phyloP scores from a whole-genome alignment of 2,329 filamentous ascomycete species.

The Stylonectria norvegica region DNA sequence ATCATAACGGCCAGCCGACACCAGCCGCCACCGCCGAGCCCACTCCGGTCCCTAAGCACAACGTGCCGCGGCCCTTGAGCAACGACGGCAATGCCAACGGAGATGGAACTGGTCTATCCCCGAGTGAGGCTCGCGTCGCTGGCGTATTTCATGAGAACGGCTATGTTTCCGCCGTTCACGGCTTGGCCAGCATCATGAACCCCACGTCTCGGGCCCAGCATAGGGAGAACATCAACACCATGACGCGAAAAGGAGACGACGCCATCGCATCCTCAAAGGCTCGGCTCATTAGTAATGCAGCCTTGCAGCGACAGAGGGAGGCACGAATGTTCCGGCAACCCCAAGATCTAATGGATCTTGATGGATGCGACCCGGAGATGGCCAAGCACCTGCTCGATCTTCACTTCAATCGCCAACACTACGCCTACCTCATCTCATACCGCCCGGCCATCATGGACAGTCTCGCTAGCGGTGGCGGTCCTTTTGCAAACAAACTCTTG shows the following conservation, averaged over 20 bases:
- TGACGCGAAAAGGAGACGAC: conserved; percentile 26
- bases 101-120: conserved; percentile 29
- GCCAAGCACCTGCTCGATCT: conserved; percentile 37
- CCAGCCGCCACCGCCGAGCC: conserved; percentile 14
- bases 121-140: conserved; percentile 34
- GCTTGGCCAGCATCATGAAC: conserved; percentile 35
- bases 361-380: conserved; percentile 32
- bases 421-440: conserved; percentile 37
- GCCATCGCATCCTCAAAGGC: conserved; percentile 30
- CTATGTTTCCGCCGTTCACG: conserved; percentile 34
- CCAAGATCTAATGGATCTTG: conserved; percentile 31
- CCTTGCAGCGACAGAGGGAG: conserved; percentile 32
- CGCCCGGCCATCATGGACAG: conserved; percentile 39
- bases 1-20: conserved; percentile 12
- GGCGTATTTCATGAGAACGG: conserved; percentile 35
- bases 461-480: conserved; percentile 32
- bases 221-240: conserved; percentile 28
- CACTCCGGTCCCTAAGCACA: conserved; percentile 12
- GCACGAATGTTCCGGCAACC: conserved; percentile 30
- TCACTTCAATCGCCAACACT: conserved; percentile 37
- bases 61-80: conserved; percentile 23
- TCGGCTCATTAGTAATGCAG: conserved; percentile 35
- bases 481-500: conserved; percentile 36
- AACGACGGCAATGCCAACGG: conserved; percentile 29
- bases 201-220: conserved; percentile 28